Evolutionary conservation across 1,284 basidiomycete species (phyloP).

Genomic region (Moniliophthora roreri): DNA sequence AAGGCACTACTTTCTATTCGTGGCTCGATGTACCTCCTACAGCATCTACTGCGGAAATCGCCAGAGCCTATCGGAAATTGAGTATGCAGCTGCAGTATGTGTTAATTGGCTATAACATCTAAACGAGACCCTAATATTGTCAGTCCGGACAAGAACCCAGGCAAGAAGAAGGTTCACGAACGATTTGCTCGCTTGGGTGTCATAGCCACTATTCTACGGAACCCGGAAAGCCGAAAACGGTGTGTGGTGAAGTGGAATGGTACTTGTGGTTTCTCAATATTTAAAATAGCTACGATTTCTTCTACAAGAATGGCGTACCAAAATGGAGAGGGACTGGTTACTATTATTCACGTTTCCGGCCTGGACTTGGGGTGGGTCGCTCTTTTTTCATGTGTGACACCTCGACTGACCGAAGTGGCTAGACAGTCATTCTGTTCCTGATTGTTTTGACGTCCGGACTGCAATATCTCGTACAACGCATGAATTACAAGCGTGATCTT

Average conservation of each 20-base stretch:
- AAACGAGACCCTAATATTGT: slow-evolving; percentile 8
- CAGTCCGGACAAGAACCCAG: slow-evolving; percentile 93
- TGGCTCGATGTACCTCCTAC: slow-evolving; percentile 75
- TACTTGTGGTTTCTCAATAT: not conserved
- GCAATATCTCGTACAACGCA: slow-evolving; percentile 76
- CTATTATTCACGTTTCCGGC: slow-evolving; percentile 91
- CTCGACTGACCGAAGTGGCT: not conserved
- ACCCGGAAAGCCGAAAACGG: slow-evolving; percentile 75
- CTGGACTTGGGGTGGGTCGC: slow-evolving; percentile 72
- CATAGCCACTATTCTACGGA: slow-evolving; percentile 80
- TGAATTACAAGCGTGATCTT: slow-evolving; percentile 77
- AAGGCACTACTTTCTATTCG: slow-evolving; percentile 88
- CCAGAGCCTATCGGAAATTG: slow-evolving; percentile 86
- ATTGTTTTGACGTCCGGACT: slow-evolving; percentile 69
- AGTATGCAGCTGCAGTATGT: slow-evolving; percentile 85
- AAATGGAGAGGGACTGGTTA: slow-evolving; percentile 88
- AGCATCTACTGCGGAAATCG: slow-evolving; percentile 73
- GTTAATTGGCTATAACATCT: slow-evolving; percentile 4
- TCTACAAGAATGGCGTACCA: slow-evolving; percentile 89
- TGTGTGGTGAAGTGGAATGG: slow-evolving; percentile 36
- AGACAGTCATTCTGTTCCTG: slow-evolving; percentile 80
- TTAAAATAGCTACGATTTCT: slow-evolving; percentile 75
- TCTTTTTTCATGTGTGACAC: not conserved
- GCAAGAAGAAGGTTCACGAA: slow-evolving; percentile 78
- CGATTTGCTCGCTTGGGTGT: slow-evolving; percentile 87